Evolutionary conservation across 164 flowering plant species (phyloP).

Genomic region (Taxillus chinensis): DNA sequence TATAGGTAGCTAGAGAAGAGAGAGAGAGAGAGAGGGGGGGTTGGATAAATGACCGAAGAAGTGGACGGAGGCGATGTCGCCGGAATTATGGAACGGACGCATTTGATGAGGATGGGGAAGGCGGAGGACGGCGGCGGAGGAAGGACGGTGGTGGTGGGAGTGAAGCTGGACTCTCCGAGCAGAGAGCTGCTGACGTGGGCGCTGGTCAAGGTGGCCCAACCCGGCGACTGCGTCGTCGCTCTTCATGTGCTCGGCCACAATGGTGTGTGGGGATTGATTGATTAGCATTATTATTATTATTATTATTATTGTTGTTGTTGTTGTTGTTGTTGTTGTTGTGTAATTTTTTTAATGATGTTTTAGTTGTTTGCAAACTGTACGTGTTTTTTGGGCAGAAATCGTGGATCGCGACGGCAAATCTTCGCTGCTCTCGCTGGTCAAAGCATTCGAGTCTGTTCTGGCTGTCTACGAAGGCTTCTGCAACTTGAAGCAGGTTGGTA

Average conservation of each 20-base stretch:
- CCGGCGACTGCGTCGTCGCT: conserved; percentile 78
- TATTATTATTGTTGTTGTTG: background rate
- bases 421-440: conserved; percentile 61
- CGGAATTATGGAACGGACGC: conserved; percentile 16
- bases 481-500: conserved; percentile 77
- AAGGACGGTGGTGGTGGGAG: conserved; percentile 71
- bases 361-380: conserved; percentile 6
- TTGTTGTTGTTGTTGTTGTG: conserved; percentile 1
- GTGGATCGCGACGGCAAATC: conserved; percentile 50
- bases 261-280: conserved; percentile 23
- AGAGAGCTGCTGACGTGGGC: conserved; percentile 91
- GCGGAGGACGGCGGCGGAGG: conserved; percentile 17
- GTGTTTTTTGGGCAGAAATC: conserved; percentile 23
- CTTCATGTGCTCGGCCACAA: conserved; percentile 59
- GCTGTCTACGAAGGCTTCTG: conserved; percentile 96
- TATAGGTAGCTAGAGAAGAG: background rate
- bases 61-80: background rate
- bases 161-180: conserved; percentile 65
- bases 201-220: conserved; percentile 68
- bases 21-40: background rate
- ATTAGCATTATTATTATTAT: background rate
- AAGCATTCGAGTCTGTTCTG: conserved; percentile 77
- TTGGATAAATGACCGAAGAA: background rate
- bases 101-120: conserved; percentile 7
- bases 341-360: background rate